Conservation (phyloP, 1,284 basidiomycete genomes). For the Papiliotrema nemorosa region DNA sequence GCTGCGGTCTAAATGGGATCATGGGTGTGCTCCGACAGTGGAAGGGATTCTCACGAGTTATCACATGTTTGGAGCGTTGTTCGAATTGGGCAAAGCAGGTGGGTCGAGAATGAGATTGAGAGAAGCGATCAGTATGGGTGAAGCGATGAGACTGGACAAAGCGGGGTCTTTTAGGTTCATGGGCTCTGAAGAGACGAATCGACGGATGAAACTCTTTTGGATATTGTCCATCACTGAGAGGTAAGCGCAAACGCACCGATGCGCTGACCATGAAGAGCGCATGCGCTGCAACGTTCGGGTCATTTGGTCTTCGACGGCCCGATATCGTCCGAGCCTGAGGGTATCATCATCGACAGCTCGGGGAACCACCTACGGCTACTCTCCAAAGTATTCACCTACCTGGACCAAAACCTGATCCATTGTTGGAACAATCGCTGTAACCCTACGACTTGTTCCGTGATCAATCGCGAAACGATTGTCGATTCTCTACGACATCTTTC, state of each 20-base stretch:
- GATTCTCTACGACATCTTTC: constrained; percentile 11
- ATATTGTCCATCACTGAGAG: constrained; percentile 30
- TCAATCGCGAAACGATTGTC: constrained; percentile 11
- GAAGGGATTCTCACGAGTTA: constrained; percentile 26
- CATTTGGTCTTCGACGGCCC: constrained; percentile 21
- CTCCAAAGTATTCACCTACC: constrained; percentile 23
- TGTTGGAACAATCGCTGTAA: constrained; percentile 29
- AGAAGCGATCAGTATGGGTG: constrained; percentile 24
- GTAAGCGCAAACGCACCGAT: constrained; percentile 8
- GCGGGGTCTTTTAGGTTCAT: constrained; percentile 5
- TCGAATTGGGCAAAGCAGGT: constrained; percentile 23
- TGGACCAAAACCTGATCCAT: constrained; percentile 26
- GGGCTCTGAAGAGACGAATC: constrained; percentile 10
- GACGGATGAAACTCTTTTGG: constrained; percentile 26
- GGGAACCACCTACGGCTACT: constrained; percentile 17
- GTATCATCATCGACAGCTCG: constrained; percentile 1
- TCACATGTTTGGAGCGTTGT: constrained; percentile 30
- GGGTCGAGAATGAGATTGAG: constrained; percentile 21
- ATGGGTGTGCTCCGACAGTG: constrained; percentile 16
- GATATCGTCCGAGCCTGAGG: constrained; percentile 4
- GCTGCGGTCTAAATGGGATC: constrained; percentile 22
- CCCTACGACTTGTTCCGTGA: constrained; percentile 8
- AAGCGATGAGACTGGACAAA: constrained; percentile 19
- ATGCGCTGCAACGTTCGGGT: constrained; percentile 11
- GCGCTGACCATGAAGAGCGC: neutral